Conservation (phyloP, 2,329 filamentous ascomycete genomes). For the Lachnellula cervina region DNA sequence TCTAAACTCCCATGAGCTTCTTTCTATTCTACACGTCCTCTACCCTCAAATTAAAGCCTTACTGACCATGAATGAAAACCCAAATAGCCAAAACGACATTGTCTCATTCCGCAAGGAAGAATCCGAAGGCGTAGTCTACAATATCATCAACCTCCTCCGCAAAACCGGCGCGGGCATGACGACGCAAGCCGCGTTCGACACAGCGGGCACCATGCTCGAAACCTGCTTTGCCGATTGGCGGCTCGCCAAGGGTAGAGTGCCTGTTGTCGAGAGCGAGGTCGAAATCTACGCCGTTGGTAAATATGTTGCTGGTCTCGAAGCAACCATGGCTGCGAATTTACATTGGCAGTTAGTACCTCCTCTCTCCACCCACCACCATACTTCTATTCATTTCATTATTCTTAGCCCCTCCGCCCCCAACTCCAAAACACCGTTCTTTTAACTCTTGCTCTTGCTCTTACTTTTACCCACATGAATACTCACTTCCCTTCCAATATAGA, state of each 20-base stretch:
- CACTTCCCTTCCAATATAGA: not conserved
- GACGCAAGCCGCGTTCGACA: conserved; percentile 1
- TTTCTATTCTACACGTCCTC: too few relatives aligned
- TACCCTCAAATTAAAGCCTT: too few relatives aligned
- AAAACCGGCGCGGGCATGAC: not conserved
- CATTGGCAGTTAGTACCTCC: not conserved
- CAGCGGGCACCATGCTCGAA: not conserved
- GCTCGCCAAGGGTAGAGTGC: not conserved
- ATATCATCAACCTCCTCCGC: not conserved
- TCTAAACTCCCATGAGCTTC: not conserved
- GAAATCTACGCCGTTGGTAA: not conserved
- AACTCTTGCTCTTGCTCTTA: too few relatives aligned
- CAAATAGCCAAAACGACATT: conserved; percentile 7
- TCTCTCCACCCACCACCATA: not conserved
- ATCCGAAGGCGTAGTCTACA: not conserved
- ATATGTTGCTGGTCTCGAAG: not conserved
- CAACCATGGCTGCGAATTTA: not conserved
- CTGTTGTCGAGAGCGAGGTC: not conserved
- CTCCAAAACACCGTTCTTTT: too few relatives aligned
- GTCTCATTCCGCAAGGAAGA: conserved; percentile 10
- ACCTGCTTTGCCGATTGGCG: conserved; percentile 3
- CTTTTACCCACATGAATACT: too few relatives aligned
- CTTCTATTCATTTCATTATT: not conserved
- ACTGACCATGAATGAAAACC: too few relatives aligned
- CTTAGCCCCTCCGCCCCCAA: too few relatives aligned